Conservation (phyloP, 2,329 filamentous ascomycete species). For the Ilyonectria sp. region DNA sequence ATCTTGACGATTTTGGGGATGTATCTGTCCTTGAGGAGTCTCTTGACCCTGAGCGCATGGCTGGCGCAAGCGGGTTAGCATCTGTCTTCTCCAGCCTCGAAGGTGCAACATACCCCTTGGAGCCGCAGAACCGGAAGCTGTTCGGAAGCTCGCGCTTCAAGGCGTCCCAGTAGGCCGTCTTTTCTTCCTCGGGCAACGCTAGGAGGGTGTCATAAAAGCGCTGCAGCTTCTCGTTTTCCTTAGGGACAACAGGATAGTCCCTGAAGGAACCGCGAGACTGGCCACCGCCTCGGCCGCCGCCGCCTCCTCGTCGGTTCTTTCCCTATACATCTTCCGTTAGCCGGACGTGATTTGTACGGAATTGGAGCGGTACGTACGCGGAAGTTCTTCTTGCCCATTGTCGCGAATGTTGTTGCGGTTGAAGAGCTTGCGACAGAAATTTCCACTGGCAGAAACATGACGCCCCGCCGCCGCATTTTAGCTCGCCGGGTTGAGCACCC, state of each 20-base stretch:
- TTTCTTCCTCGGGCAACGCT: slow-evolving; percentile 84
- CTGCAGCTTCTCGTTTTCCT: slow-evolving; percentile 89
- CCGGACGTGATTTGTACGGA: slow-evolving; percentile 30
- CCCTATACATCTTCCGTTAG: slow-evolving; percentile 51
- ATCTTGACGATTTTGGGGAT: slow-evolving; percentile 92
- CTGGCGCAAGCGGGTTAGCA: slow-evolving; percentile 58
- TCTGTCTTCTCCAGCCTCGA: slow-evolving; percentile 25
- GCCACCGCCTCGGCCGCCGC: slow-evolving; percentile 53
- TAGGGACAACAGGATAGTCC: slow-evolving; percentile 67
- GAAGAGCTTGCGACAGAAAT: slow-evolving; percentile 46
- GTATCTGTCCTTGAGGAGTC: slow-evolving; percentile 89
- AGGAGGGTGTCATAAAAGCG: slow-evolving; percentile 86
- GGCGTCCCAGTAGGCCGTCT: slow-evolving; percentile 85
- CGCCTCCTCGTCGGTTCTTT: slow-evolving; percentile 55
- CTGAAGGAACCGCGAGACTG: slow-evolving; percentile 48
- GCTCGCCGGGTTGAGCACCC: slow-evolving; percentile 37
- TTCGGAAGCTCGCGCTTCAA: slow-evolving; percentile 91
- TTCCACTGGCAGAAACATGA: slow-evolving; percentile 37
- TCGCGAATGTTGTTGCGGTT: slow-evolving; percentile 46
- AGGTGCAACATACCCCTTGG: slow-evolving; percentile 77
- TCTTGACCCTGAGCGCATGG: slow-evolving; percentile 92
- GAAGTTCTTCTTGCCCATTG: slow-evolving; percentile 57
- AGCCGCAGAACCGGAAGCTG: slow-evolving; percentile 97
- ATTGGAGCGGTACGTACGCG: slow-evolving; percentile 47
- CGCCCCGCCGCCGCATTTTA: slow-evolving; percentile 37